A percentile compares a stretch with the other conserved stretches of the same genome.
These are phyloP conservation scores for Alternaria panax DNA, from an alignment of 2,329 filamentous ascomycete genomes.

Conservation along the genomic window DNA sequence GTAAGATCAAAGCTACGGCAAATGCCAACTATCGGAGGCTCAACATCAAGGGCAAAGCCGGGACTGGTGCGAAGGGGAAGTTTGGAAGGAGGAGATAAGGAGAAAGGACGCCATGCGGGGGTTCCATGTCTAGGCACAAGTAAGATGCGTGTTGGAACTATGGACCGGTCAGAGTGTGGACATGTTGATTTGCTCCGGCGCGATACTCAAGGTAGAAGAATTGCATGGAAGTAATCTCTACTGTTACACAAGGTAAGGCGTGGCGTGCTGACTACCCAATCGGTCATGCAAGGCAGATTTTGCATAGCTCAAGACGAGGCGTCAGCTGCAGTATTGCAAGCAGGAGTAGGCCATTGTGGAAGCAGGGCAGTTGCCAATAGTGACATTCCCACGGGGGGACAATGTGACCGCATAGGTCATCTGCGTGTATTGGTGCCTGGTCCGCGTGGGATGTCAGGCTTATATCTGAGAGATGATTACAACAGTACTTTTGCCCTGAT, in stretches of 20 bases:
- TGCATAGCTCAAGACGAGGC: constrained; percentile 3
- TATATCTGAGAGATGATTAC: background rate
- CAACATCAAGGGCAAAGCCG: constrained; percentile 60
- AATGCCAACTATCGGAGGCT: constrained; percentile 58
- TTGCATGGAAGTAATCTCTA: constrained; percentile 7
- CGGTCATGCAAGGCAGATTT: constrained; percentile 6
- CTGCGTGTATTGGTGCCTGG: constrained; percentile 28
- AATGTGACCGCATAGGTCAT: constrained; percentile 44
- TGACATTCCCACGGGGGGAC: constrained; percentile 29
- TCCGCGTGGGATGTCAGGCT: constrained; percentile 1
- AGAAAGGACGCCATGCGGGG: background rate
- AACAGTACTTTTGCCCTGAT: background rate
- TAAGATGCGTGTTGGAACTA: background rate
- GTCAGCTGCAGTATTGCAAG: constrained; percentile 9
- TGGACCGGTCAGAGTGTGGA: background rate
- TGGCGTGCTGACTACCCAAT: constrained; percentile 10
- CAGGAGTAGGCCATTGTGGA: constrained; percentile 1
- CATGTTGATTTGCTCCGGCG: background rate
- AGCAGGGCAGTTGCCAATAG: constrained; percentile 17
- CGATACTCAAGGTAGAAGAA: background rate
- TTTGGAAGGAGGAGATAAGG: constrained; percentile 45
- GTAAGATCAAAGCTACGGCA: constrained; percentile 56
- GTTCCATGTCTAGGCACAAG: background rate
- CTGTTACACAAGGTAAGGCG: constrained; percentile 10
- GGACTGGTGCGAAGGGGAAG: constrained; percentile 49